Conservation (phyloP, 1,284 basidiomycete species). For the Lignosus rhinocerotis region DNA sequence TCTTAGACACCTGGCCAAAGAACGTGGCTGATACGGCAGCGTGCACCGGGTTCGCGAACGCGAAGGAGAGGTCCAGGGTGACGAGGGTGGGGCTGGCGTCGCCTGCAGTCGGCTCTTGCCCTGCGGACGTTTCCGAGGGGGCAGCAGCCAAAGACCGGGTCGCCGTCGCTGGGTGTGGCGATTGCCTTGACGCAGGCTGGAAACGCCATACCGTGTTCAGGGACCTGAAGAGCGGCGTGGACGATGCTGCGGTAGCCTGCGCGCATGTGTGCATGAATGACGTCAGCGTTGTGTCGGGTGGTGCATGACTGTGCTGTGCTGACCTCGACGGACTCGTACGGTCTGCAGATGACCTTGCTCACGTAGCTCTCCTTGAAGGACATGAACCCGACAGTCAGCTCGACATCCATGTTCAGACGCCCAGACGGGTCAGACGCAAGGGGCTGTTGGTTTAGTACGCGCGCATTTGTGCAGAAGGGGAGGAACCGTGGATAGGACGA, state of each 20-base stretch:
- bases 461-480: conserved; percentile 85
- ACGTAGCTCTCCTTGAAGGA: conserved; percentile 87
- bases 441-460: conserved; percentile 52
- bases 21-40: conserved; percentile 80
- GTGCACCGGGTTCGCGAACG: conserved; percentile 87
- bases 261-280: not conserved
- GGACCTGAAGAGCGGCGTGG: conserved; percentile 84
- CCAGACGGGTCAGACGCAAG: conserved; percentile 23
- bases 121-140: conserved; percentile 6
- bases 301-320: too few species aligned
- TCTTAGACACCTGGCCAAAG: conserved; percentile 82
- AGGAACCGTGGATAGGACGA: conserved; percentile 85
- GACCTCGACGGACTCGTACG: conserved; percentile 79
- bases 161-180: conserved; percentile 40
- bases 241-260: conserved; percentile 76
- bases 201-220: conserved; percentile 85
- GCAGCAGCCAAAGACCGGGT: conserved; percentile 13
- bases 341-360: conserved; percentile 80
- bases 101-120: conserved; percentile 12
- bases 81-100: conserved; percentile 63
- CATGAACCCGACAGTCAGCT: conserved; percentile 89
- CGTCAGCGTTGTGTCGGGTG: not conserved
- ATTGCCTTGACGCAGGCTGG: conserved; percentile 50
- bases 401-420: conserved; percentile 64
- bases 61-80: conserved; percentile 80